Percentiles rank a stretch among this genome's conserved stretches.
These are phyloP conservation scores for Euphorbia peplus DNA, from an alignment of 345 rosid genomes.

Conservation along the genomic window DNA sequence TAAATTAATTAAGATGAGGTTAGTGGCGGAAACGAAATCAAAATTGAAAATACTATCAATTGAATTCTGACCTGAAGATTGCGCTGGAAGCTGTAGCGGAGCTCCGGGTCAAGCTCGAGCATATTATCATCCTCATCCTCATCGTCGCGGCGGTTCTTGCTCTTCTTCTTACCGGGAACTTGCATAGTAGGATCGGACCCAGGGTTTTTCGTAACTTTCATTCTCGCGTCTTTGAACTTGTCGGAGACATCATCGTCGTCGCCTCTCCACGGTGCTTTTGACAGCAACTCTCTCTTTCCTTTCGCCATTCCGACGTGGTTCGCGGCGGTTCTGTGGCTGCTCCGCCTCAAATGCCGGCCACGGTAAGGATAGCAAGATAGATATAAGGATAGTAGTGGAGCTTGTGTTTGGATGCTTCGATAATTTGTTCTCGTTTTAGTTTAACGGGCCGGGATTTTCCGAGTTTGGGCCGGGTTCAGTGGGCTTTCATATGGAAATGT, in stretches of 20 bases:
- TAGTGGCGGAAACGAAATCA: no score
- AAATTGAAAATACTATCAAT: neutral
- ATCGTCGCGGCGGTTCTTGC: slow-evolving; percentile 18
- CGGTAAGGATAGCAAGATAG: neutral
- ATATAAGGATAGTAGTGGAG: neutral
- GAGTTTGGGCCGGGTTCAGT: no score
- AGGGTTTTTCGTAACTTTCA: slow-evolving; percentile 68
- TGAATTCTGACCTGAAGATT: slow-evolving; percentile 54
- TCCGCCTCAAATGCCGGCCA: neutral
- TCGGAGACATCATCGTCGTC: slow-evolving; percentile 46
- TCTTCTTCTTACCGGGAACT: slow-evolving; percentile 50
- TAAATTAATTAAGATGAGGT: no score
- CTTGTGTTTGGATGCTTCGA: slow-evolving; percentile 5
- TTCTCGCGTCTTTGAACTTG: slow-evolving; percentile 71
- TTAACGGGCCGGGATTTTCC: no score
- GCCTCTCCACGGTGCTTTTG: slow-evolving; percentile 96
- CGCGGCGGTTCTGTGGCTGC: neutral
- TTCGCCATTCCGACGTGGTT: slow-evolving; percentile 29
- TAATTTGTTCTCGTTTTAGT: neutral
- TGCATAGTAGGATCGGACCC: slow-evolving; percentile 78
- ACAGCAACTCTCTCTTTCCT: slow-evolving; percentile 62
- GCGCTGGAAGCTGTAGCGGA: slow-evolving; percentile 96
- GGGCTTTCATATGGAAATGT: no score
- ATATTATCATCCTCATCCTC: slow-evolving; percentile 42
- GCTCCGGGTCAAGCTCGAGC: slow-evolving; percentile 85